Percentiles rank a stretch among this genome's conserved stretches.
Evolutionary conservation across 305 asterid species (phyloP).

Genomic region (Fraxinus platypoda): DNA sequence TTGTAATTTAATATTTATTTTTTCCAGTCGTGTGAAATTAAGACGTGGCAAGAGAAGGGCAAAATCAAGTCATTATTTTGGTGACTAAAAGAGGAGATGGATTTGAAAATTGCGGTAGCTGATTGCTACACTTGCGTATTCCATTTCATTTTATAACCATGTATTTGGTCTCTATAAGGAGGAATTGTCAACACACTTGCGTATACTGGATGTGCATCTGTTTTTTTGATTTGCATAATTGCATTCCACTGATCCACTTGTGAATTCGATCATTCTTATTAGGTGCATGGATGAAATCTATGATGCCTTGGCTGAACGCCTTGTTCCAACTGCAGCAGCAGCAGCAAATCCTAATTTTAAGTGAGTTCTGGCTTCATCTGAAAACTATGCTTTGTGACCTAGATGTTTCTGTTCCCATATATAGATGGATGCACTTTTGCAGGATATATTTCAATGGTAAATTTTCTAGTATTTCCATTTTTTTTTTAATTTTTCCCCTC

Average conservation of each 20-base stretch:
- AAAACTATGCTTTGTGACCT: constrained; percentile 9
- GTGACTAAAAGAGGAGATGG: neutral
- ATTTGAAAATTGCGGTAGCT: constrained; percentile 4
- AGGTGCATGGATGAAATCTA: constrained; percentile 89
- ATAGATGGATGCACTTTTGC: neutral
- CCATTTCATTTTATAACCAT: neutral
- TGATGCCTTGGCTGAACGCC: constrained; percentile 75
- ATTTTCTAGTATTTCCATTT: neutral
- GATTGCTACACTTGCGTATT: constrained; percentile 6
- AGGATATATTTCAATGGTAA: neutral
- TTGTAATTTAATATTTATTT: neutral
- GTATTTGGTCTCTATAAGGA: neutral
- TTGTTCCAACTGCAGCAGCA: constrained; percentile 79
- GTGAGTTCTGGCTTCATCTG: constrained; percentile 42
- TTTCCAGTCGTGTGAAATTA: neutral
- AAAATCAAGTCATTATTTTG: neutral
- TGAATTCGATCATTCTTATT: constrained; percentile 25
- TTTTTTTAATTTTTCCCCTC: neutral
- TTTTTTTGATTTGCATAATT: neutral
- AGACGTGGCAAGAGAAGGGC: constrained; percentile 1
- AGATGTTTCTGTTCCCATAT: constrained; percentile 3
- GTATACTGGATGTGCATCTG: neutral
- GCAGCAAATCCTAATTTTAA: constrained; percentile 65
- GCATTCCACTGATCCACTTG: neutral
- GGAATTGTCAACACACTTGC: constrained; percentile 5